Evolutionary conservation across 352 stramenopile species (phyloP).

Genomic region (Pythium grandisporangium): DNA sequence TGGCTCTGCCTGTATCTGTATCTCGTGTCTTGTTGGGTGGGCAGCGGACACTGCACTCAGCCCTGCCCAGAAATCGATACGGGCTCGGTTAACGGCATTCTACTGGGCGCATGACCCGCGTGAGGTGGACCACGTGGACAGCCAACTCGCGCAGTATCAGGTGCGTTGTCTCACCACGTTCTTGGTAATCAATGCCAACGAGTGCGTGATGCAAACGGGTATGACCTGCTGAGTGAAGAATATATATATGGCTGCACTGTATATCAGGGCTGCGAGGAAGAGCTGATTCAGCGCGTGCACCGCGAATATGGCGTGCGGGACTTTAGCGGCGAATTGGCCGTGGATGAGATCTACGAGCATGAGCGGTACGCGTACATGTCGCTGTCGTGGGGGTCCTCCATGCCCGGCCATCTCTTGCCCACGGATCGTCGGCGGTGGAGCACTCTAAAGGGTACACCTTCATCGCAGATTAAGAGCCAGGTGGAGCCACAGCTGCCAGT

Average conservation of each 20-base stretch:
- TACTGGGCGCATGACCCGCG: constrained; percentile 69
- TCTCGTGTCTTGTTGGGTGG: no score
- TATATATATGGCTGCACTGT: neutral
- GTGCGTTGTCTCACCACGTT: no score
- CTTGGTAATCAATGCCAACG: no score
- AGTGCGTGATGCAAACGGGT: no score
- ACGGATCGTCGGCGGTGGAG: constrained; percentile 62
- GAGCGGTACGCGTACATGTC: constrained; percentile 75
- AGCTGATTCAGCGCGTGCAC: constrained; percentile 50
- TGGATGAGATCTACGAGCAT: constrained; percentile 76
- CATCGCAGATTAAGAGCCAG: constrained; percentile 40
- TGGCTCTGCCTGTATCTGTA: no score
- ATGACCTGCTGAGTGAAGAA: neutral
- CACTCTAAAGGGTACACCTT: constrained; percentile 38
- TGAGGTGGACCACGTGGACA: constrained; percentile 51
- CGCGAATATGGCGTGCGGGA: constrained; percentile 57
- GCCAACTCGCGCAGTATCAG: constrained; percentile 33
- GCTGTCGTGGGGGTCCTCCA: constrained; percentile 64
- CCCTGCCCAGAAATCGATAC: constrained; percentile 4
- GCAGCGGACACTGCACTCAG: no score
- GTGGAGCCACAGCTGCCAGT: constrained; percentile 58
- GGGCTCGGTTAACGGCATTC: constrained; percentile 40
- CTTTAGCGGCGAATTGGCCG: constrained; percentile 47
- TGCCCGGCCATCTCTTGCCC: constrained; percentile 55
- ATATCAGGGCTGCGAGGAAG: constrained; percentile 38